Conservation (phyloP, 495 filamentous ascomycete genomes). For the Aspergillus carlsbadensis region DNA sequence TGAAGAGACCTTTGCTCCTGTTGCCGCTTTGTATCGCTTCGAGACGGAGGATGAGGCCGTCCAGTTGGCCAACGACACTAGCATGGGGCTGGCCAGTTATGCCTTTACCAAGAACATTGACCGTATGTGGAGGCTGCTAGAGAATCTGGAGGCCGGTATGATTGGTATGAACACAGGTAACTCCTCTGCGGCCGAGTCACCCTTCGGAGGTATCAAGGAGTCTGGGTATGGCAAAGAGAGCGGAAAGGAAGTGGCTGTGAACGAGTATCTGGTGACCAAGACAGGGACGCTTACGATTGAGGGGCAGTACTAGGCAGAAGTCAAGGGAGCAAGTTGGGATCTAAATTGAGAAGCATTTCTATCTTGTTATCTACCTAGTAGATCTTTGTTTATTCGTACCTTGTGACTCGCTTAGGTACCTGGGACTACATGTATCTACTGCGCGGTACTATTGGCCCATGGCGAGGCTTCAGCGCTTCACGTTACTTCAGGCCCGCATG, state of each 20-base stretch:
- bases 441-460: no score
- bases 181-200: slow-evolving; percentile 65
- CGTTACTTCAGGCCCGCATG: not conserved
- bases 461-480: no score
- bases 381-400: not conserved
- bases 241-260: slow-evolving; percentile 68
- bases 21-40: slow-evolving; percentile 67
- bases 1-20: slow-evolving; percentile 71
- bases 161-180: slow-evolving; percentile 72
- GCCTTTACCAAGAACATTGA: slow-evolving; percentile 75
- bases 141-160: slow-evolving; percentile 76
- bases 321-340: not conserved
- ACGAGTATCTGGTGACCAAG: slow-evolving; percentile 71
- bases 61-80: slow-evolving; percentile 60
- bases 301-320: slow-evolving; percentile 46
- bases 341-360: not conserved
- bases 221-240: slow-evolving; percentile 76
- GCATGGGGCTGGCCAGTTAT: slow-evolving; percentile 69
- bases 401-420: no score
- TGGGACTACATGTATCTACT: no score
- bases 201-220: slow-evolving; percentile 77
- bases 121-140: slow-evolving; percentile 67
- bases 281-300: slow-evolving; percentile 66
- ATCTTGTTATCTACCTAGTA: not conserved
- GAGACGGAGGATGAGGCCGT: slow-evolving; percentile 70